phyloP scores from a whole-genome alignment of 345 rosid genomes.

The Zanthoxylum bungeanum region DNA sequence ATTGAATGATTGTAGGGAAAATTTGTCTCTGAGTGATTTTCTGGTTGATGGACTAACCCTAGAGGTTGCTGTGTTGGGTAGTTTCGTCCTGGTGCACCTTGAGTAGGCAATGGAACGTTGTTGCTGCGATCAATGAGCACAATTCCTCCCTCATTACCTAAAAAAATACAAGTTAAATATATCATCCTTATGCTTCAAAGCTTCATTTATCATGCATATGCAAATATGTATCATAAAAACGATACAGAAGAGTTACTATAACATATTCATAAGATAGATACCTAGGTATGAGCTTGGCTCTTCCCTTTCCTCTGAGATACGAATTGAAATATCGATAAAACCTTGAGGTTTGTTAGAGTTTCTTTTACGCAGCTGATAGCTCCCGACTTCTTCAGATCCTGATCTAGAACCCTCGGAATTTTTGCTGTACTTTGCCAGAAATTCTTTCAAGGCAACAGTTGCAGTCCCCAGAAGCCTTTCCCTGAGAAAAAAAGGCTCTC shows the following conservation, averaged over 20 bases:
- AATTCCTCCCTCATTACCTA: conserved; percentile 53
- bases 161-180: conserved; percentile 17
- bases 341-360: conserved; percentile 69
- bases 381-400: conserved; percentile 54
- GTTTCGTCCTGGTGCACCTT: conserved; percentile 23
- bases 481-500: conserved; percentile 84
- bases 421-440: conserved; percentile 43
- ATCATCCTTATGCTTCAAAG: not conserved
- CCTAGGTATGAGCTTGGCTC: conserved; percentile 39
- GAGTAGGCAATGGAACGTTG: conserved; percentile 19
- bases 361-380: conserved; percentile 74
- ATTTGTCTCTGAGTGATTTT: conserved; percentile 24
- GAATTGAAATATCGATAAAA: conserved; percentile 73
- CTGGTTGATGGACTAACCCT: conserved; percentile 19
- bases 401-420: conserved; percentile 29
- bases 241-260: not conserved
- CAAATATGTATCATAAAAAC: not conserved
- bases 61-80: conserved; percentile 22
- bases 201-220: not conserved
- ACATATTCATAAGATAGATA: conserved; percentile 7
- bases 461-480: conserved; percentile 77
- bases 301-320: conserved; percentile 47
- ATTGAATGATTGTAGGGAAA: conserved; percentile 25
- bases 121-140: conserved; percentile 35
- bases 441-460: conserved; percentile 65